Conservation (phyloP, 2,329 filamentous ascomycete genomes). For the Beauveria caledonica region DNA sequence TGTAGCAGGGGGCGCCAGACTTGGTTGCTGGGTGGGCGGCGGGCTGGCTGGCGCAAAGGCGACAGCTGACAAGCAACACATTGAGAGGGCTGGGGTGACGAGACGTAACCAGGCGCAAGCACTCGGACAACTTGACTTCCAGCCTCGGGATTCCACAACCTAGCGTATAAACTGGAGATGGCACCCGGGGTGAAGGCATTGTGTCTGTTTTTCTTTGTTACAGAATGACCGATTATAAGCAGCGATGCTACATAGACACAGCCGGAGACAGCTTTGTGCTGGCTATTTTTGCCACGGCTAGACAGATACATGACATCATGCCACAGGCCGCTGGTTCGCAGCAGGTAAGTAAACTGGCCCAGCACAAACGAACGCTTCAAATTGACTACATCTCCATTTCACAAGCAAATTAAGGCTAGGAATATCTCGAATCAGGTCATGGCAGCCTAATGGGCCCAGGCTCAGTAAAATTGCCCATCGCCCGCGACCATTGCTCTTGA, state of each 20-base stretch:
- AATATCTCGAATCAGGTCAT: neutral
- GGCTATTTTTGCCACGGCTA: neutral
- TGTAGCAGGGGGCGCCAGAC: neutral
- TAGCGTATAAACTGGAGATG: neutral
- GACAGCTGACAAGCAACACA: constrained; percentile 6
- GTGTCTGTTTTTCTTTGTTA: neutral
- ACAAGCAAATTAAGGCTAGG: no score
- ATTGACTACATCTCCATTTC: neutral
- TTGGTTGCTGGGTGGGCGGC: constrained; percentile 4
- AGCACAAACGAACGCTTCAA: neutral
- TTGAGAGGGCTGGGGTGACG: constrained; percentile 5
- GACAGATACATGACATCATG: neutral
- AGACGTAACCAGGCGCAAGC: neutral
- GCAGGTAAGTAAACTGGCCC: neutral
- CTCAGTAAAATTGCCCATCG: neutral
- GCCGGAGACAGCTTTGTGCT: no score
- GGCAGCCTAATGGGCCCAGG: neutral
- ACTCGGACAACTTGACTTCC: neutral
- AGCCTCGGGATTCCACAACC: neutral
- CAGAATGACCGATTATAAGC: neutral
- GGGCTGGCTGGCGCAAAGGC: neutral
- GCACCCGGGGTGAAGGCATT: neutral
- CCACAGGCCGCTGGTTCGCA: neutral
- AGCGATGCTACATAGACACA: no score
- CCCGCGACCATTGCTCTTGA: neutral